A percentile compares a stretch with the other conserved stretches of the same genome.
These are phyloP conservation scores for Prinsepia uniflora DNA, from an alignment of 306 rosid species.

Conservation along the genomic window DNA sequence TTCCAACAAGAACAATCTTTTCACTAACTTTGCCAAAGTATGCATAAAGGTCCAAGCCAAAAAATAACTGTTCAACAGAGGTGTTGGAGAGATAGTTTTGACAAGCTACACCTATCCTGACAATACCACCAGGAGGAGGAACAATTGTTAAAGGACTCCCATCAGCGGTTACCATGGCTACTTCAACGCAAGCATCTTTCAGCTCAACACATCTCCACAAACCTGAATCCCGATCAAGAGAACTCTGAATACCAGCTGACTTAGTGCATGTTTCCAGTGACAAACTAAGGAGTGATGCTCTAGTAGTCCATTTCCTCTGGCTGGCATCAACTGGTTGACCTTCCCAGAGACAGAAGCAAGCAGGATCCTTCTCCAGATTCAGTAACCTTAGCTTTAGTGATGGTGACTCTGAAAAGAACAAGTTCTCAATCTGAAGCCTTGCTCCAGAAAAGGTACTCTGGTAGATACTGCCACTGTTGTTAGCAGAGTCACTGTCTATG, in stretches of 20 bases:
- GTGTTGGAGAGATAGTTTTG: constrained; percentile 75
- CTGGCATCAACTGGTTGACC: constrained; percentile 86
- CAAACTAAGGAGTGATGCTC: constrained; percentile 66
- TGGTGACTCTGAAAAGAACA: constrained; percentile 66
- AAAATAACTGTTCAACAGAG: constrained; percentile 83
- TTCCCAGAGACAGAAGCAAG: constrained; percentile 93
- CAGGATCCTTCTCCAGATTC: constrained; percentile 89
- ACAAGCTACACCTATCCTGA: constrained; percentile 84
- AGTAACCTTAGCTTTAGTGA: constrained; percentile 52
- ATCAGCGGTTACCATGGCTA: constrained; percentile 92
- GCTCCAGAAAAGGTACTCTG: constrained; percentile 76
- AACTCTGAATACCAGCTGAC: constrained; percentile 40
- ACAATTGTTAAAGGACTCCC: constrained; percentile 65
- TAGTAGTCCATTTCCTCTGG: constrained; percentile 75
- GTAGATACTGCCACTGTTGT: constrained; percentile 31
- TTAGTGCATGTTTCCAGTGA: constrained; percentile 60
- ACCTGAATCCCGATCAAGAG: constrained; percentile 50
- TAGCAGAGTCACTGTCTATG: constrained; percentile 35
- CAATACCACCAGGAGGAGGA: constrained; percentile 94
- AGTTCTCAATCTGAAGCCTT: constrained; percentile 69
- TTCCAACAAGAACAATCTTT: constrained; percentile 61
- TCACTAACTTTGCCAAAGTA: constrained; percentile 81
- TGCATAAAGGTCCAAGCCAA: constrained; percentile 79
- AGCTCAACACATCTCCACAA: constrained; percentile 91
- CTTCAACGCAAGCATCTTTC: constrained; percentile 71